These are phyloP conservation scores for Plasmodium knowlesi DNA, from an alignment of 169 alveolate species.

Conservation along the genomic window DNA sequence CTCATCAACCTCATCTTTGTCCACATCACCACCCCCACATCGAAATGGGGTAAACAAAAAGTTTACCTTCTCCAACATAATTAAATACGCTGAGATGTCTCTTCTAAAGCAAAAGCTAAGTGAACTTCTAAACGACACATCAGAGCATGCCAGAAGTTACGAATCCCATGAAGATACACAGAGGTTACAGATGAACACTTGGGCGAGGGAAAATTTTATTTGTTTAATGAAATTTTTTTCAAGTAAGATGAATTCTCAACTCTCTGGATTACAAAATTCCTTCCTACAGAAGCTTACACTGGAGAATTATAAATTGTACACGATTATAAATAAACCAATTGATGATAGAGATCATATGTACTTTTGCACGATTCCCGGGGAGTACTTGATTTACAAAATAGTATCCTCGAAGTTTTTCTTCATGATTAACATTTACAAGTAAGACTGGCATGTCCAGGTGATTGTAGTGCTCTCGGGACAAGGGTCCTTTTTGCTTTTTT, in stretches of 20 bases:
- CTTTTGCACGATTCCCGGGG: constrained; percentile 32
- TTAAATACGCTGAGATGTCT: constrained; percentile 15
- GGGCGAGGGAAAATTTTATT: background rate
- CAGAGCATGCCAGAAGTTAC: background rate
- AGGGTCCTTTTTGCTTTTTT: background rate
- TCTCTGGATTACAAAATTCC: background rate
- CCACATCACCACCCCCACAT: background rate
- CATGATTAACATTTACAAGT: background rate
- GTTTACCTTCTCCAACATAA: constrained; percentile 17
- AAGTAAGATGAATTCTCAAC: constrained; percentile 10
- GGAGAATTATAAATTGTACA: constrained; percentile 16
- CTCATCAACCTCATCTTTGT: background rate
- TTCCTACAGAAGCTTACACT: background rate
- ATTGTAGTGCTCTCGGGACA: background rate
- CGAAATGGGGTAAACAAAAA: background rate
- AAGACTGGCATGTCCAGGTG: background rate
- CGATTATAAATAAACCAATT: background rate
- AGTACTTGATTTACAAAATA: constrained; percentile 7
- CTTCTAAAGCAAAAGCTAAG: background rate
- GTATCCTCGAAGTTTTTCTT: background rate
- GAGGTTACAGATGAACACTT: background rate
- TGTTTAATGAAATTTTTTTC: constrained; percentile 42
- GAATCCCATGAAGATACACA: background rate
- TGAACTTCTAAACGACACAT: background rate
- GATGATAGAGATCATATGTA: background rate